Evolutionary conservation across 768 basidiomycete species (phyloP), one percentile per base, ranked within the genome.

Genomic region (Auricularia cornea): DNA sequence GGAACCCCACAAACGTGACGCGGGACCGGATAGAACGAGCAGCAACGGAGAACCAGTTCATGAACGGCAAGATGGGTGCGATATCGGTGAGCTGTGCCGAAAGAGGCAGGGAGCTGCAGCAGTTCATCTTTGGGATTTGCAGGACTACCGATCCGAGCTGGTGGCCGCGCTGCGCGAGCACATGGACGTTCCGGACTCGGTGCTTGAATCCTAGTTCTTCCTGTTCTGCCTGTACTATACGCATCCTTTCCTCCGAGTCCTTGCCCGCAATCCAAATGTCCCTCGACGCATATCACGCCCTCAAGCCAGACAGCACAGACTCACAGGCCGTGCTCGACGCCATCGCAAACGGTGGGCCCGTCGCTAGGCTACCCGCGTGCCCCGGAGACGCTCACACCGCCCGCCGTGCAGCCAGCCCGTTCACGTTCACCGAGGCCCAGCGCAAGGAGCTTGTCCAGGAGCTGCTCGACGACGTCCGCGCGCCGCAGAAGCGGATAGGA

Each of bases 41-140:
- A 0, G 90, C 92, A 32, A 89, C 89, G 2, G 92, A 94, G 76
- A 94, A 94, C 70, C 92, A 92, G 70, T 93, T 92, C 67, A 90
- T 92, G 88, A 91, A 93, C 69, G 91, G 89, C 31, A 92, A 93
- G 71, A 89, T 94, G 41, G 80, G 82, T 54, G 92, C 90, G 1
- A 82, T 94, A 30, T 82, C 85, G 62, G 90, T 90, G 66, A 68
- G 83, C 11, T 12, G 6, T 12, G 11, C 44, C 20, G 11, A 6
- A 38, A 38, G 16, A 38, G 35, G 35, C 35, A 38, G 35, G 35
- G 44, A 20, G 23, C 23, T 48, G 16, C 44, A n/a, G 16, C 44
- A 16, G 16, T 14, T 18, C 6, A 6, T 12, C 11, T 23, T 10
- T 48, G 11, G 11, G 44, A 48, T 23, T 31, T 5, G 6, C 28